These are phyloP conservation scores for Ceratobasidium papillatum DNA, from an alignment of 1,284 basidiomycete genomes.

Conservation along the genomic window DNA sequence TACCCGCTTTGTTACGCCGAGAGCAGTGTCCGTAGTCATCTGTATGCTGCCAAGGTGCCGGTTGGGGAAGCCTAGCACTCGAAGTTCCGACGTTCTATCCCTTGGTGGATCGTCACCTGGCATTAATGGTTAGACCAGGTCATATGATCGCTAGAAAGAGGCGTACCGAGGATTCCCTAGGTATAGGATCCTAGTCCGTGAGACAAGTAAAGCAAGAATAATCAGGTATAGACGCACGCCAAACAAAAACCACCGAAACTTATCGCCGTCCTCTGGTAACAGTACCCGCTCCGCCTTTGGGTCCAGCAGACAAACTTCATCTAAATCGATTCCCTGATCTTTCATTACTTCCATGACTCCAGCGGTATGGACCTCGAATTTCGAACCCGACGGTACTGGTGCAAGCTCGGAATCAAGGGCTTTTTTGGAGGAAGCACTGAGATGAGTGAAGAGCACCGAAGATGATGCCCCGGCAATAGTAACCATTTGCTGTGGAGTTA, in stretches of 20 bases:
- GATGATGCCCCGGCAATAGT: constrained; percentile 72
- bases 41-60: constrained; percentile 86
- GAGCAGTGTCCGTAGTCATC: constrained; percentile 98
- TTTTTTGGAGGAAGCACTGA: constrained; percentile 72
- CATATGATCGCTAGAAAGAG: constrained; percentile 47
- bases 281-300: constrained; percentile 79
- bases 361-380: constrained; percentile 63
- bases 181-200: neutral
- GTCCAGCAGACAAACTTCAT: constrained; percentile 85
- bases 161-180: constrained; percentile 54
- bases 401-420: constrained; percentile 63
- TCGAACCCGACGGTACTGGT: constrained; percentile 36
- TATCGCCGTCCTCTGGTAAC: constrained; percentile 75
- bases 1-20: constrained; percentile 90
- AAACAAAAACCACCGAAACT: constrained; percentile 87
- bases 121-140: neutral
- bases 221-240: constrained; percentile 67
- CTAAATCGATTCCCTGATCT: constrained; percentile 58
- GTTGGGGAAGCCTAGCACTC: constrained; percentile 84
- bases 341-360: constrained; percentile 75
- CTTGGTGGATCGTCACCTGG: constrained; percentile 89
- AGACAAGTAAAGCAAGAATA: constrained; percentile 6
- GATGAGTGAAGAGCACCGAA: constrained; percentile 82
- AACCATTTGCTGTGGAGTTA: constrained; percentile 95
- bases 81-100: constrained; percentile 87